phyloP scores from a whole-genome alignment of 2,329 filamentous ascomycete species.

The Phyllosticta citribraziliensis region DNA sequence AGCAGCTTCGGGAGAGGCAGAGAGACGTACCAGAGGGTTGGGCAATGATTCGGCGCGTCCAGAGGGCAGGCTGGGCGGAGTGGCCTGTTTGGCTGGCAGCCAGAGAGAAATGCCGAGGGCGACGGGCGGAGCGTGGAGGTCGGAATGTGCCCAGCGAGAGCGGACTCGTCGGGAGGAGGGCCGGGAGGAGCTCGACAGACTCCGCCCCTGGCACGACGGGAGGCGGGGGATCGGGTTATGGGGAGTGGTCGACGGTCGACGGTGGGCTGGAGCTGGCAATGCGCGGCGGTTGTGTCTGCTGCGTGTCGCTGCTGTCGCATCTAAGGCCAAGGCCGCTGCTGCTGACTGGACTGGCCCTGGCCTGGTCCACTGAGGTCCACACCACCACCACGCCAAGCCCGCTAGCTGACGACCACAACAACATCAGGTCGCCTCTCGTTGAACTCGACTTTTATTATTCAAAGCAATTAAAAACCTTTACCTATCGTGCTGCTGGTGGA shows the following conservation, averaged over 20 bases:
- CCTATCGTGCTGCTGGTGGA: neutral
- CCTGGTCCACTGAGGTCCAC: no score
- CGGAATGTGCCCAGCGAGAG: slow-evolving; percentile 17
- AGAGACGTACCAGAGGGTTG: slow-evolving; percentile 25
- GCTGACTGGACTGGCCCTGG: neutral
- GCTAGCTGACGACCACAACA: neutral
- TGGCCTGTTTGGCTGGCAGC: slow-evolving; percentile 24
- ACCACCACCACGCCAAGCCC: neutral
- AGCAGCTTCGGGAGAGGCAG: slow-evolving; percentile 7
- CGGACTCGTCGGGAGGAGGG: neutral
- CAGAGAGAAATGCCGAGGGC: slow-evolving; percentile 11
- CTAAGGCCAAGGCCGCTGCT: neutral
- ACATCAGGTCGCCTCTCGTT: neutral
- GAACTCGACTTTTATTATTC: neutral
- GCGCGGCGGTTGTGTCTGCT: neutral
- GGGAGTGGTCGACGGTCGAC: neutral
- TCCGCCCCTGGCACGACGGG: neutral
- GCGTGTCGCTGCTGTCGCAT: neutral
- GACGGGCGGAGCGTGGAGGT: slow-evolving; percentile 15
- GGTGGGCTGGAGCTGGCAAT: neutral
- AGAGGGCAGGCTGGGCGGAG: slow-evolving; percentile 25
- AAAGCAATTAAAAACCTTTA: neutral
- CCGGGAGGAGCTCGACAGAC: neutral
- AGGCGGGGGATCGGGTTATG: neutral
- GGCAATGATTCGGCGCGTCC: slow-evolving; percentile 23